phyloP scores from a whole-genome alignment of 441 rosid species.

The Melastoma candidum region DNA sequence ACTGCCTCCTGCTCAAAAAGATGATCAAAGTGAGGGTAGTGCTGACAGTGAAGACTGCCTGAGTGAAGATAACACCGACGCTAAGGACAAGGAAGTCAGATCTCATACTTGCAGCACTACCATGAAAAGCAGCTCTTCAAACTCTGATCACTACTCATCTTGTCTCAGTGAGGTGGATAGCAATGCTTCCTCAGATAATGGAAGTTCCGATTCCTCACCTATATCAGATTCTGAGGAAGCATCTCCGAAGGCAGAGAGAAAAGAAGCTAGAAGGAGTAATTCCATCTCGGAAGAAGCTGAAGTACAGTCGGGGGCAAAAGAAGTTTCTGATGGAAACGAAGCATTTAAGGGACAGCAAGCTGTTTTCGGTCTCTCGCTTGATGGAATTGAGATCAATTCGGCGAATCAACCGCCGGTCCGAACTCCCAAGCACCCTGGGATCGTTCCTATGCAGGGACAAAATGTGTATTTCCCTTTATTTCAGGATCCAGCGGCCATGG shows the following conservation, averaged over 20 bases:
- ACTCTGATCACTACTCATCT: conserved; percentile 75
- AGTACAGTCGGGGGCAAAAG: conserved; percentile 26
- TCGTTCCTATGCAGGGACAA: conserved; percentile 43
- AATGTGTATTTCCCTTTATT: conserved; percentile 47
- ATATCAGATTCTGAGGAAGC: conserved; percentile 83
- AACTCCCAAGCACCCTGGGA: conserved; percentile 41
- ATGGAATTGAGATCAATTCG: conserved; percentile 21
- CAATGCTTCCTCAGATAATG: conserved; percentile 52
- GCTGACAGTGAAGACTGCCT: conserved; percentile 20
- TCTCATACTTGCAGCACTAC: conserved; percentile 28
- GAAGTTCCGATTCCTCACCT: conserved; percentile 59
- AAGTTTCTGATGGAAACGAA: conserved; percentile 21
- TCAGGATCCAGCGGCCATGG: conserved; percentile 59
- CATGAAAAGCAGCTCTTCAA: conserved; percentile 37
- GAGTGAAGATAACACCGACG: conserved; percentile 21
- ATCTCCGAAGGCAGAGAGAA: conserved; percentile 53
- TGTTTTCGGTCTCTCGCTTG: conserved; percentile 24
- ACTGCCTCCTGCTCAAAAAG: conserved; percentile 19
- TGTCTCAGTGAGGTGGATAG: conserved; percentile 80
- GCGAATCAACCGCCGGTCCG: conserved; percentile 27
- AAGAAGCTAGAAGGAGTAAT: conserved; percentile 36
- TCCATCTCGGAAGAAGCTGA: conserved; percentile 31
- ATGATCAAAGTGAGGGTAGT: conserved; percentile 17
- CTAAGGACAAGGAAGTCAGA: conserved; percentile 24
- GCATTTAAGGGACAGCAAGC: conserved; percentile 23